Conservation (phyloP, 306 rosid species). For the Gastrolobium villosum region DNA sequence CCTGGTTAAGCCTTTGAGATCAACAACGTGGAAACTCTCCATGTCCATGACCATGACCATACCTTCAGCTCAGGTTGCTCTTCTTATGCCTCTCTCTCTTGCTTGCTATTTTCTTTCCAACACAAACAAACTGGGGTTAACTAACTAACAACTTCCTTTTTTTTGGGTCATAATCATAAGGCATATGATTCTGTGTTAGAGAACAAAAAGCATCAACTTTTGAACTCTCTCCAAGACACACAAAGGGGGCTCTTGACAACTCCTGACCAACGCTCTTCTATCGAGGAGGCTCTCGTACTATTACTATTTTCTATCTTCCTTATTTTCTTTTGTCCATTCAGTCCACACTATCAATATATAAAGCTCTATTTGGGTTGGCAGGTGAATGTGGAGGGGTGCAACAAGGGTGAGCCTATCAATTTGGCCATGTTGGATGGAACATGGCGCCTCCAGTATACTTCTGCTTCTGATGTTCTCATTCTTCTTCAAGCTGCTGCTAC, state of each 20-base stretch:
- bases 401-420: constrained; percentile 66
- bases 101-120: background rate
- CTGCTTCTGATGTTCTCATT: constrained; percentile 91
- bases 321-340: background rate
- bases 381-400: constrained; percentile 78
- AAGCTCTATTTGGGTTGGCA: constrained; percentile 34
- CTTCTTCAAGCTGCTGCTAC: constrained; percentile 88
- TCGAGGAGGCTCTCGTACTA: constrained; percentile 82
- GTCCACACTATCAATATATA: no score
- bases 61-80: constrained; percentile 56
- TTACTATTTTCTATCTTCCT: background rate
- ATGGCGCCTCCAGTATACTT: constrained; percentile 93
- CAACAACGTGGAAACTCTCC: constrained; percentile 27
- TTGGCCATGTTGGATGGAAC: constrained; percentile 78
- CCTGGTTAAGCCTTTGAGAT: constrained; percentile 39
- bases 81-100: background rate
- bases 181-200: constrained; percentile 65
- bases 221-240: constrained; percentile 79
- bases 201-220: constrained; percentile 65
- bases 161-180: constrained; percentile 50
- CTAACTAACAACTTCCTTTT: background rate
- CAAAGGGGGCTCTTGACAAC: constrained; percentile 83
- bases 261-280: constrained; percentile 75
- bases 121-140: background rate
- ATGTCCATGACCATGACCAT: constrained; percentile 36